Base-by-base conservation (phyloP, 371 early-diverging fungal genomes). In the Phascolomyces articulosus region DNA sequence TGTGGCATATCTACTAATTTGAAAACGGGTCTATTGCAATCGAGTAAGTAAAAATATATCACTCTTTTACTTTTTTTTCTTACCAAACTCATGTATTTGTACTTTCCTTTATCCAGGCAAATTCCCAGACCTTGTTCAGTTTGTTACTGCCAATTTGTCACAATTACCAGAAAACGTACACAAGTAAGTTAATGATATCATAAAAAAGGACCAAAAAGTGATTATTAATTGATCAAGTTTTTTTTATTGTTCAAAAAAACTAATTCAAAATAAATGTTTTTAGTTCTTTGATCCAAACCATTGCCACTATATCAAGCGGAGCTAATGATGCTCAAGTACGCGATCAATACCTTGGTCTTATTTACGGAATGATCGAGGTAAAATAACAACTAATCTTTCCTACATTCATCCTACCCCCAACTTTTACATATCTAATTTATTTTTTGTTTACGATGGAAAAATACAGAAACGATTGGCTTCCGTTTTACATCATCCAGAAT, bases 131-230 rank as follows among this genome's bases (percentile, higher is more conserved):
- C 69, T 90, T 13, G 79, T 89, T 27, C 71, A 78, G 31, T 89
- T 86, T 63, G 78, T 92, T 59, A 82, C 90, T 21, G 78, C 77
- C 11, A 83, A 86, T 64, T 63, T 92, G 7, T 73, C 83, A 21
- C 81, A 85, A 15, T 68, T 92, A 28, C 90, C 92, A 2, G 87
- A 89, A 61, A 73, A 74, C 3, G 80, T 88, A n/a, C 89, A 90
- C 74, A 87, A 77, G 86, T 82, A 78, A 67, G 75, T 65, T n/a
- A n/a, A n/a, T n/a, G n/a, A n/a, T n/a, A n/a, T n/a, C n/a, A n/a
- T n/a, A n/a, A n/a, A n/a, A n/a, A n/a, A n/a, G n/a, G n/a, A n/a
- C n/a, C n/a, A n/a, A n/a, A n/a, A n/a, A n/a, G n/a, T n/a, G n/a
- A n/a, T n/a, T n/a, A n/a, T n/a, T n/a, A n/a, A n/a, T n/a, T n/a